Evolutionary conservation across 441 rosid species (phyloP), one percentile per base, ranked within the genome.

Genomic region (Arabidopsis hybrid): DNA sequence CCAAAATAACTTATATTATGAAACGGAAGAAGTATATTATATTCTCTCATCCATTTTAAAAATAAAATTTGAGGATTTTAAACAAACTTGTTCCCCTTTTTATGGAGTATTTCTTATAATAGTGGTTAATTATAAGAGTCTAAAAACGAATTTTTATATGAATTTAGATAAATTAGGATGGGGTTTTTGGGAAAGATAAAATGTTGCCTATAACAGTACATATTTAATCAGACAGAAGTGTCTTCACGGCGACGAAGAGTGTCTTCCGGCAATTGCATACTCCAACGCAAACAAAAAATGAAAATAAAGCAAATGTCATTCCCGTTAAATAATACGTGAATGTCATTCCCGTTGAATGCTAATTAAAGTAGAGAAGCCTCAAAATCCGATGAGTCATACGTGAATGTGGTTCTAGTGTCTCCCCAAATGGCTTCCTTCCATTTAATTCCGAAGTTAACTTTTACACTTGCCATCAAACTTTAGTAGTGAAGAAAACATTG

Each of bases 211-310:
- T 50, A 13, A 35, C 46, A 51, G n/a, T 60, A 61, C 61, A 61
- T 21, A 21, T 9, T 51, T 61, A 61, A 32, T 32, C 21, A 49
- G 67, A 74, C 60, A 76, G 34, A 50, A 39, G 38, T 63, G 71
- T 69, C 65, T 73, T 65, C 58, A 57, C 66, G 78, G 51, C 56
- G 64, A 69, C 55, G 43, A 57, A 32, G 57, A 31, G n/a, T 43
- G 47, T 31, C 32, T 55, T 40, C 29, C 71, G 58, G 71, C 45
- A 21, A 42, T 55, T 62, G 34, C 71, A 45, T 39, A 47, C 39
- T 47, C 75, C 79, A 70, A 64, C 39, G 71, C 66, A 50, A 55
- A 11, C 12, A 42, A 5, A 12, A 42, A 42, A 29, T 29, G 32
- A 29, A 29, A 21, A 21, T 21, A 21, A 21, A 21, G 26, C 26